A percentile compares a stretch with the other conserved stretches of the same genome.
Evolutionary conservation across 306 rosid genomes (phyloP).

Genomic region (Malus sylvestris): DNA sequence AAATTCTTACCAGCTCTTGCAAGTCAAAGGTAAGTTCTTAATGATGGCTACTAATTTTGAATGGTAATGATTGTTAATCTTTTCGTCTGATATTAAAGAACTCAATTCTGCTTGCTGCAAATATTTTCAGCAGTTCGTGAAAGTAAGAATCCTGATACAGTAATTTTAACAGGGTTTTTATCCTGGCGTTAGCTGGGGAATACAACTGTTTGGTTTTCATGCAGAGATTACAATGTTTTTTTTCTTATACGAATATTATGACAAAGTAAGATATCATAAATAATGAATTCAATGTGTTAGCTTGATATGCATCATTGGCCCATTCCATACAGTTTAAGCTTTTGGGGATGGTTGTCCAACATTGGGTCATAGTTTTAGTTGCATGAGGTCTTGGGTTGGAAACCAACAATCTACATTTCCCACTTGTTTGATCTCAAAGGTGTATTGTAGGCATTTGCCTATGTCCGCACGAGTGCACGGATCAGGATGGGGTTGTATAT

Average conservation of each 20-base stretch:
- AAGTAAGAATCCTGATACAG: neutral
- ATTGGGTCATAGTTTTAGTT: neutral
- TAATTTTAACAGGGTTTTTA: neutral
- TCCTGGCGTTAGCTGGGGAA: neutral
- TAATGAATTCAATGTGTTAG: neutral
- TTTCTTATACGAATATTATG: neutral
- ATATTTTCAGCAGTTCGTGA: neutral
- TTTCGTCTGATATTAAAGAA: neutral
- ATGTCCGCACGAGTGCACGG: neutral
- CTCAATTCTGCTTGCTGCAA: neutral
- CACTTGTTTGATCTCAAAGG: neutral
- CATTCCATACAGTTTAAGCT: neutral
- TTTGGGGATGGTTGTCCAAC: neutral
- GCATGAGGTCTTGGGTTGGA: neutral
- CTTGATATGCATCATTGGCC: neutral
- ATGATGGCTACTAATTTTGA: neutral
- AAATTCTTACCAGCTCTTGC: conserved; percentile 55
- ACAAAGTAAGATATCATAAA: neutral
- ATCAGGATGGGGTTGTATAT: neutral
- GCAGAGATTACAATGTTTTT: neutral
- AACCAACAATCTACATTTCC: neutral
- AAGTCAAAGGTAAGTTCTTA: conserved; percentile 51
- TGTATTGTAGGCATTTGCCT: neutral
- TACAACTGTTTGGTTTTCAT: neutral
- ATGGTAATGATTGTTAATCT: neutral